A percentile compares a stretch with the other conserved stretches of the same genome.
Conservation (phyloP, 345 rosid genomes). For the Camelina sativa region DNA sequence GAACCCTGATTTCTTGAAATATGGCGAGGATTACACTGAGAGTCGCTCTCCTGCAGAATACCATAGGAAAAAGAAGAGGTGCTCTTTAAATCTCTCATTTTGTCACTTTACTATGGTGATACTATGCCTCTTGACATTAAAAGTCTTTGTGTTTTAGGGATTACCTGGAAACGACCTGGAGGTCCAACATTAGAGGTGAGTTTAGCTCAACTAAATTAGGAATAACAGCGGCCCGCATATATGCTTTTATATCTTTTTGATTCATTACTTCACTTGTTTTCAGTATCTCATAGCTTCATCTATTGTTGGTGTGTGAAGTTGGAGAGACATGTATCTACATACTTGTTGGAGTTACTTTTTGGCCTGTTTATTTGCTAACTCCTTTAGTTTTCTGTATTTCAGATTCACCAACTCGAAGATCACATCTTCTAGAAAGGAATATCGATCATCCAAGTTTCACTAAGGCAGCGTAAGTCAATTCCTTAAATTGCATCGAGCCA, state of each 20-base stretch:
- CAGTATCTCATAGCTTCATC: constrained; percentile 24
- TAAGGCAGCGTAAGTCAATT: constrained; percentile 48
- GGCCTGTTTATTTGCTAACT: constrained; percentile 12
- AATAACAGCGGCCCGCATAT: constrained; percentile 1
- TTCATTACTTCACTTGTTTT: constrained; percentile 7
- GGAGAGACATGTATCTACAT: constrained; percentile 3
- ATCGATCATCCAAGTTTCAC: constrained; percentile 39
- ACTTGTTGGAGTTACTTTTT: not conserved
- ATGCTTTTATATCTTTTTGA: not conserved
- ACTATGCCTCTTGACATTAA: constrained; percentile 31
- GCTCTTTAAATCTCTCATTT: constrained; percentile 19
- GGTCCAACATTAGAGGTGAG: constrained; percentile 55
- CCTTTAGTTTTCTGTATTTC: constrained; percentile 36
- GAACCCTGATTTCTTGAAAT: constrained; percentile 44
- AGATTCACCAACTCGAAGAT: constrained; percentile 52
- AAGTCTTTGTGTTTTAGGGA: constrained; percentile 51
- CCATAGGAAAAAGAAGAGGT: constrained; percentile 58
- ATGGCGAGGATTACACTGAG: constrained; percentile 44
- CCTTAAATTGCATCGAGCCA: constrained; percentile 9
- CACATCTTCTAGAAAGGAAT: constrained; percentile 44
- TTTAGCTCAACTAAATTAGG: constrained; percentile 21
- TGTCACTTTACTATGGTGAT: constrained; percentile 23
- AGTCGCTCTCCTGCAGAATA: constrained; percentile 50
- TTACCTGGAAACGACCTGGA: constrained; percentile 47
- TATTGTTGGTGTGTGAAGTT: constrained; percentile 31